Percentiles rank a stretch among this genome's conserved stretches.
These are phyloP conservation scores for Pseudoperonospora humuli DNA, from an alignment of 352 stramenopile species.

Conservation along the genomic window DNA sequence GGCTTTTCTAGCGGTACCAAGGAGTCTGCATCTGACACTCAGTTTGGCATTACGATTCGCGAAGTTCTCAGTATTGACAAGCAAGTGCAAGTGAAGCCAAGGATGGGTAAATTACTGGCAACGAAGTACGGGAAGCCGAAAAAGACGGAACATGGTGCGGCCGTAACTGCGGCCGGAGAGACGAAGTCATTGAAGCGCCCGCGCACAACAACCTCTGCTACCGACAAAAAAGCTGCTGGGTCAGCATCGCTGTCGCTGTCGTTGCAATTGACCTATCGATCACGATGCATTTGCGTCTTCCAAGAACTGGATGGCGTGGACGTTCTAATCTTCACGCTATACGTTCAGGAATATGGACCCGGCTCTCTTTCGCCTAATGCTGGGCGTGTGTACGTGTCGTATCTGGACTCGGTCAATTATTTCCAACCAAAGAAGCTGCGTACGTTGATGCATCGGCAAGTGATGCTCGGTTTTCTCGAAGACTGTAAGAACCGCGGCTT, in stretches of 20 bases:
- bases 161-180: slow-evolving; percentile 13
- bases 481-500: slow-evolving; percentile 85
- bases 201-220: slow-evolving; percentile 17
- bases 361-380: slow-evolving; percentile 68
- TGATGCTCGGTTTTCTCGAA: slow-evolving; percentile 84
- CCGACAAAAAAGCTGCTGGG: slow-evolving; percentile 14
- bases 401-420: slow-evolving; percentile 87
- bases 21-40: slow-evolving; percentile 65
- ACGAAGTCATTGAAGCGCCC: slow-evolving; percentile 70
- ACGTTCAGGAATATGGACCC: slow-evolving; percentile 83
- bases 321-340: slow-evolving; percentile 85
- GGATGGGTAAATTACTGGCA: slow-evolving; percentile 67
- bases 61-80: slow-evolving; percentile 84
- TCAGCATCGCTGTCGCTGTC: slow-evolving; percentile 20
- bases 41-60: slow-evolving; percentile 80
- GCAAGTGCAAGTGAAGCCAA: slow-evolving; percentile 81
- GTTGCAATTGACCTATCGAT: slow-evolving; percentile 78
- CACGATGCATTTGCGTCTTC: slow-evolving; percentile 86
- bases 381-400: slow-evolving; percentile 82
- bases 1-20: slow-evolving; percentile 57
- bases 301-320: slow-evolving; percentile 85
- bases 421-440: slow-evolving; percentile 85
- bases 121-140: slow-evolving; percentile 61
- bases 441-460: slow-evolving; percentile 83
- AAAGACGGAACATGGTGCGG: slow-evolving; percentile 21